Conservation (phyloP, 192 early-diverging fungal genomes). For the Chytriomyces sp. region DNA sequence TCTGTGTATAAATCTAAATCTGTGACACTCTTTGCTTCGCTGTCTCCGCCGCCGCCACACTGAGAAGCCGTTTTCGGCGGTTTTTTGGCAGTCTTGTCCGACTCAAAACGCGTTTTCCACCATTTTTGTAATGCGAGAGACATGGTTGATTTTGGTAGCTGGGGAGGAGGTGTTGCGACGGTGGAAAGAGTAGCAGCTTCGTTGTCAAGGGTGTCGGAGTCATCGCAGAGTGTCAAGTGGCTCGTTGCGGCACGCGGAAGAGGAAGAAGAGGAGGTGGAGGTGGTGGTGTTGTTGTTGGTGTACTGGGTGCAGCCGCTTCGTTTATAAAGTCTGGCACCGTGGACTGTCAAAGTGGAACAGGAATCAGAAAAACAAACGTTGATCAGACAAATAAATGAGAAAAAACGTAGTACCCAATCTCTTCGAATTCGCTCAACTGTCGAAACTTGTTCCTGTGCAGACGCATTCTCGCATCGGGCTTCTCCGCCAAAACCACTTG, state of each 20-base stretch:
- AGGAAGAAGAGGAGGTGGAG: not conserved
- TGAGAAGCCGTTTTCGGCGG: not conserved
- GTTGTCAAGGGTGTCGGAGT: not conserved
- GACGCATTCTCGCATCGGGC: not conserved
- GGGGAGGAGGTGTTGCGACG: not conserved
- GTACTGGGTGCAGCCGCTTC: not conserved
- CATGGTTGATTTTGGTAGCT: not conserved
- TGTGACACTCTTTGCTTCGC: not conserved
- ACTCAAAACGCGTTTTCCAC: conserved; percentile 28
- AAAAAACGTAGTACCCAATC: conserved; percentile 8
- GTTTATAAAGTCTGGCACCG: conserved; percentile 19
- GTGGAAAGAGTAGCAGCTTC: not conserved
- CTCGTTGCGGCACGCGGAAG: conserved; percentile 7
- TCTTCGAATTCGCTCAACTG: conserved; percentile 7
- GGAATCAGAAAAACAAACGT: no score
- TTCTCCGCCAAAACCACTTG: no score
- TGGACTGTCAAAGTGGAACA: conserved; percentile 1
- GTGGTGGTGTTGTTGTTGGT: not conserved
- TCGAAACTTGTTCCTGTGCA: not conserved
- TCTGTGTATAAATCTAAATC: not conserved
- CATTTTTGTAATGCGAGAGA: not conserved
- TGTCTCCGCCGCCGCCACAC: not conserved
- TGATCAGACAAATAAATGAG: no score
- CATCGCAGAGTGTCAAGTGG: conserved; percentile 4
- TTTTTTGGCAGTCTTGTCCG: conserved; percentile 3